These are phyloP conservation scores for Epichloe festucae DNA, from an alignment of 2,329 filamentous ascomycete genomes.

Conservation along the genomic window DNA sequence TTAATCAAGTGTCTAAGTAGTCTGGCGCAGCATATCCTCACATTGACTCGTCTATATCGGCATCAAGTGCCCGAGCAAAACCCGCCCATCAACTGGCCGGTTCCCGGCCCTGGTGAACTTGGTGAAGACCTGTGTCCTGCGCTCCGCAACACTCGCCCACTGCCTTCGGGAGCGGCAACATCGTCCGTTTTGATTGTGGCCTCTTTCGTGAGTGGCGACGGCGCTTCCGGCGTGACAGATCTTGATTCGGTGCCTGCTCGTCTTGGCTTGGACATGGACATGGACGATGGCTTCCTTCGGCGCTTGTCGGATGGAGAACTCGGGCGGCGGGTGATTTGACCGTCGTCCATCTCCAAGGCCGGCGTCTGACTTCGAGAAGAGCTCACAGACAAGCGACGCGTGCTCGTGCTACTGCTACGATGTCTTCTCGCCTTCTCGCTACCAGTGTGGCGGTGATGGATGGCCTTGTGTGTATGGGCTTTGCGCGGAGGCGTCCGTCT, in stretches of 20 bases:
- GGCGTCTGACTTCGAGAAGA: constrained; percentile 39
- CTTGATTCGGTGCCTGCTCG: constrained; percentile 34
- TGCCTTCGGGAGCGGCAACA: constrained; percentile 11
- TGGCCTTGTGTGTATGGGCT: constrained; percentile 24
- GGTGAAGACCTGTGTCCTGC: constrained; percentile 6
- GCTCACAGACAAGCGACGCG: constrained; percentile 38
- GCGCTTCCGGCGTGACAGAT: constrained; percentile 40
- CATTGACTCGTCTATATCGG: neutral
- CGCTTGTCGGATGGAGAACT: constrained; percentile 39
- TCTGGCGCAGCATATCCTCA: neutral
- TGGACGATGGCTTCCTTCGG: constrained; percentile 31
- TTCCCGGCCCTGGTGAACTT: neutral
- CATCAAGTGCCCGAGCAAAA: neutral
- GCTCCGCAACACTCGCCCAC: constrained; percentile 12
- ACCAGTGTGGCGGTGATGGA: constrained; percentile 23
- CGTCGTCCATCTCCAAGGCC: constrained; percentile 33
- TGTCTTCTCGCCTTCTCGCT: constrained; percentile 34
- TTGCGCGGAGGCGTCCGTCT: constrained; percentile 22
- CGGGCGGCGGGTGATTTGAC: constrained; percentile 26
- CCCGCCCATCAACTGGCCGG: neutral
- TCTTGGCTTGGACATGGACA: constrained; percentile 29
- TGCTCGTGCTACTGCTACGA: constrained; percentile 38
- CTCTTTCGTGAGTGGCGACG: constrained; percentile 39
- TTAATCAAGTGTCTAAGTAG: too few relatives aligned
- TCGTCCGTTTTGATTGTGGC: constrained; percentile 20